phyloP scores from a whole-genome alignment of 2,329 filamentous ascomycete species.

The Helicocarpus griseus region DNA sequence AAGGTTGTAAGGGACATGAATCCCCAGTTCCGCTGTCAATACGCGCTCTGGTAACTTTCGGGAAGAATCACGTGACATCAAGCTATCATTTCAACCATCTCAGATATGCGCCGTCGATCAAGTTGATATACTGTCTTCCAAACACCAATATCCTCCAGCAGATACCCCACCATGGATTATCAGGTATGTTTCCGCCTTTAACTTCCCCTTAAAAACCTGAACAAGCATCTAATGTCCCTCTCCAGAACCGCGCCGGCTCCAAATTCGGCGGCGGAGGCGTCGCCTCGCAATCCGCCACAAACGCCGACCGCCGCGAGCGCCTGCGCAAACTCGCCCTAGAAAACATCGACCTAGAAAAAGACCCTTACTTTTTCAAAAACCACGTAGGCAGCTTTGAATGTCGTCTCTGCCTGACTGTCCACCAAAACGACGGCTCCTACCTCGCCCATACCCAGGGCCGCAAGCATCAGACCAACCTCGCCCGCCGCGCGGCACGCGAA shows the following conservation, averaged over 20 bases:
- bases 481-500: slow-evolving; percentile 88
- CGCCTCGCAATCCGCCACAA: slow-evolving; percentile 84
- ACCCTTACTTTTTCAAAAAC: slow-evolving; percentile 99
- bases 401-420: slow-evolving; percentile 89
- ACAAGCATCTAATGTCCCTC: slow-evolving; percentile 8
- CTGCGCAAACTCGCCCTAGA: slow-evolving; percentile 96
- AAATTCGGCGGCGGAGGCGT: slow-evolving; percentile 98
- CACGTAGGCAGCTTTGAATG: slow-evolving; percentile 98
- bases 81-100: not conserved
- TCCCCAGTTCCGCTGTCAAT: too few species aligned
- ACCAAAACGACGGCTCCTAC: slow-evolving; percentile 98
- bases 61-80: not conserved
- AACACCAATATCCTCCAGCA: not conserved
- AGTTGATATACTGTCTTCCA: not conserved
- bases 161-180: slow-evolving; percentile 38
- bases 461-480: slow-evolving; percentile 98
- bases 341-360: slow-evolving; percentile 97
- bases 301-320: slow-evolving; percentile 93
- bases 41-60: not conserved
- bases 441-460: slow-evolving; percentile 96
- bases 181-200: slow-evolving; percentile 28
- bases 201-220: too few species aligned
- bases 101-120: not conserved
- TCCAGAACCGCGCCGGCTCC: slow-evolving; percentile 83
- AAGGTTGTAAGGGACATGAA: not conserved